Evolutionary conservation across 257 asterid genomes (phyloP).

Genomic region (Nicotiana noctiflora): DNA sequence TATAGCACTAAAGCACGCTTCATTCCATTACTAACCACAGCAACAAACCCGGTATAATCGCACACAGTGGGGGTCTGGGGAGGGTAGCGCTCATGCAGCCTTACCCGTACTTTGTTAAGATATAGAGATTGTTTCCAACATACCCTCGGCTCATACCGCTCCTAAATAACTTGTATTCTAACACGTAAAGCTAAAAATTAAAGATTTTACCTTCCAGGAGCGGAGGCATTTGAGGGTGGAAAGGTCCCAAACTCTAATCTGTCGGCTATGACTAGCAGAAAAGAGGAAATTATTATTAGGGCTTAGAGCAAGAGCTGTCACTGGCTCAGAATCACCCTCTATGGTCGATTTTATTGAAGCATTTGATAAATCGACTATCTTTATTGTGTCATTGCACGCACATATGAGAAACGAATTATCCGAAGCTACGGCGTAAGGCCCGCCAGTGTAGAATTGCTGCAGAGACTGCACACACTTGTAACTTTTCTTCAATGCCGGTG

Average conservation of each 20-base stretch:
- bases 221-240: conserved; percentile 73
- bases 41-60: no score
- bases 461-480: conserved; percentile 62
- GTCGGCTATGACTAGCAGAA: conserved; percentile 85
- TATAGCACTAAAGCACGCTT: no score
- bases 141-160: background rate
- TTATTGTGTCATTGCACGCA: conserved; percentile 68
- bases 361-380: conserved; percentile 59
- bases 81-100: no score
- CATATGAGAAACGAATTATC: conserved; percentile 82
- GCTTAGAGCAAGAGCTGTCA: conserved; percentile 72
- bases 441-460: conserved; percentile 84
- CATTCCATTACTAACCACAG: no score
- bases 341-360: conserved; percentile 75
- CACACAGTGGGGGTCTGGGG: no score
- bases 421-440: conserved; percentile 71
- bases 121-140: no score
- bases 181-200: background rate
- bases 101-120: no score
- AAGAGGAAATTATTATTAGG: conserved; percentile 60
- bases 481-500: conserved; percentile 53
- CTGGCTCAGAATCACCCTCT: conserved; percentile 78
- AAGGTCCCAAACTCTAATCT: conserved; percentile 90
- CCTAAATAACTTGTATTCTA: no score
- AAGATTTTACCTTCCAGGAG: conserved; percentile 78